phyloP scores from a whole-genome alignment of 192 early-diverging fungal genomes.

The Backusella australiensis region DNA sequence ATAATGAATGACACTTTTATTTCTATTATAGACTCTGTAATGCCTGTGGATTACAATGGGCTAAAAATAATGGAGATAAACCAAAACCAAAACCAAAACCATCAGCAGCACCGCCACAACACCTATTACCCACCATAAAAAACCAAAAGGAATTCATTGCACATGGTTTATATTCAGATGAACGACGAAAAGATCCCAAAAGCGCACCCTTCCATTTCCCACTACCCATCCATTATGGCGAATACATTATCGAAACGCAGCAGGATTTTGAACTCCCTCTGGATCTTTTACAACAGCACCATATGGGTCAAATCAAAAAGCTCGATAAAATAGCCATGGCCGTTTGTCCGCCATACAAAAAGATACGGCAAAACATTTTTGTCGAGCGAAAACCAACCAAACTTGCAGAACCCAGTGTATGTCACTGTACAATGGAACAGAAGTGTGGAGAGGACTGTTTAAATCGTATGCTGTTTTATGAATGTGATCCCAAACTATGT shows the following conservation, averaged over 20 bases:
- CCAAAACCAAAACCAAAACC: too few relatives aligned
- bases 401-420: slow-evolving; percentile 47
- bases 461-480: slow-evolving; percentile 74
- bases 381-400: slow-evolving; percentile 66
- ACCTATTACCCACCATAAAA: slow-evolving; percentile 25
- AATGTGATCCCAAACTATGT: slow-evolving; percentile 66
- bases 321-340: slow-evolving; percentile 11
- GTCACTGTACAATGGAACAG: slow-evolving; percentile 49
- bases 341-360: slow-evolving; percentile 27
- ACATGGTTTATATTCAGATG: slow-evolving; percentile 50
- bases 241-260: slow-evolving; percentile 46
- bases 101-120: too few relatives aligned
- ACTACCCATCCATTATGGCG: slow-evolving; percentile 62
- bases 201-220: slow-evolving; percentile 45
- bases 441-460: slow-evolving; percentile 73
- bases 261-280: slow-evolving; percentile 65
- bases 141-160: slow-evolving; percentile 47
- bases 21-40: slow-evolving; percentile 32
- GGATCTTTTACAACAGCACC: slow-evolving; percentile 57
- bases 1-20: neutral
- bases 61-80: slow-evolving; percentile 1
- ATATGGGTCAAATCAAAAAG: slow-evolving; percentile 23
- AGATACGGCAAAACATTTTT: slow-evolving; percentile 61
- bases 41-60: slow-evolving; percentile 33
- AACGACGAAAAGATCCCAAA: neutral